phyloP scores from a whole-genome alignment of 1,139 yeast species.

The Debaryomyces sp. region DNA sequence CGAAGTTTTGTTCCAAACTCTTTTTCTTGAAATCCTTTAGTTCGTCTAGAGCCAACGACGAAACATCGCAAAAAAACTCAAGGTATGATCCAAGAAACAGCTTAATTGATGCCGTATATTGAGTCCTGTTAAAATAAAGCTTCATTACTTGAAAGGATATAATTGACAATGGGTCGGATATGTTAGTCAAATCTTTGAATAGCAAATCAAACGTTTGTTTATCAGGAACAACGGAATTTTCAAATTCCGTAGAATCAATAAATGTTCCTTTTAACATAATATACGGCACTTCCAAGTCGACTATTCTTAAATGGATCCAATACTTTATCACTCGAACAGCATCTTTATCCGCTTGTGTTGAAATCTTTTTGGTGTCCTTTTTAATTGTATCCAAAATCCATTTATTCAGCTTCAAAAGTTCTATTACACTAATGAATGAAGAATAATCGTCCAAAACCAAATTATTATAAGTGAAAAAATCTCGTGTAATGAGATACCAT shows the following conservation, averaged over 20 bases:
- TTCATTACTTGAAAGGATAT: conserved; percentile 24
- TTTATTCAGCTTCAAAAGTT: conserved; percentile 29
- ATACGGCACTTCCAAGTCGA: conserved; percentile 33
- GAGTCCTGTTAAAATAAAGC: conserved; percentile 27
- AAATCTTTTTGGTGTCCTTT: conserved; percentile 7
- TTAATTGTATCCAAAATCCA: conserved; percentile 27
- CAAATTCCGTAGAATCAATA: conserved; percentile 25
- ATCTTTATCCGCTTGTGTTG: conserved; percentile 14
- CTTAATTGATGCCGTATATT: conserved; percentile 15
- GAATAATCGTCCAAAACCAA: conserved; percentile 30
- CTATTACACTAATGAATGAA: conserved; percentile 35
- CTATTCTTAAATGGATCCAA: conserved; percentile 34
- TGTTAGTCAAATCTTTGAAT: conserved; percentile 19
- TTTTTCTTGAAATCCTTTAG: conserved; percentile 8
- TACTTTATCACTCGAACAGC: conserved; percentile 24
- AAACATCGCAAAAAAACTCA: conserved; percentile 22
- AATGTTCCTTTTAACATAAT: conserved; percentile 32
- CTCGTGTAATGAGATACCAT: conserved; percentile 33
- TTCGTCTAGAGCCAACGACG: conserved; percentile 14
- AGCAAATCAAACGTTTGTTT: conserved; percentile 16
- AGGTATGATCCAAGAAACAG: conserved; percentile 25
- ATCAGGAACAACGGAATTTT: conserved; percentile 32
- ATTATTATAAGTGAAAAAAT: conserved; percentile 25
- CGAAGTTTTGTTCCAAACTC: background rate
- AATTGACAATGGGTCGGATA: conserved; percentile 16